These are phyloP conservation scores for Globisporangium uncinulatum DNA, from an alignment of 352 stramenopile genomes.

Conservation along the genomic window DNA sequence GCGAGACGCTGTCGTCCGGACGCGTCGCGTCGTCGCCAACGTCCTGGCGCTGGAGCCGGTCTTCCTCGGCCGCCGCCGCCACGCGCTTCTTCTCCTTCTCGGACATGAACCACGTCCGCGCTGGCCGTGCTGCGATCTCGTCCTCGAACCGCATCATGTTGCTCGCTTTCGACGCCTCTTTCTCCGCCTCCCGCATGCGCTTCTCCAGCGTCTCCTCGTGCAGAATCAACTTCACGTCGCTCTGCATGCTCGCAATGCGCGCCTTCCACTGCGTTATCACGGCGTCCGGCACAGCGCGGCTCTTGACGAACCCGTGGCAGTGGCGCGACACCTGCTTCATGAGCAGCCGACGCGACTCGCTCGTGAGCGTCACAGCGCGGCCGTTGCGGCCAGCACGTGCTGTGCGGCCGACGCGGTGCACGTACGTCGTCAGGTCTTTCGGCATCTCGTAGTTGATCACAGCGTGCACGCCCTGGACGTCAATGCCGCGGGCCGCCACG, in stretches of 20 bases:
- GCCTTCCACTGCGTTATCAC: conserved; percentile 87
- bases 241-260: conserved; percentile 78
- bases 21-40: conserved; percentile 24
- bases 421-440: conserved; percentile 96
- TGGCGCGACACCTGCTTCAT: conserved; percentile 93
- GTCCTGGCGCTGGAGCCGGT: conserved; percentile 34
- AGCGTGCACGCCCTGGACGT: conserved; percentile 96
- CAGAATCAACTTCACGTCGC: conserved; percentile 74
- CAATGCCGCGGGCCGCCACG: conserved; percentile 97
- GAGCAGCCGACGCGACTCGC: conserved; percentile 85
- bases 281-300: conserved; percentile 78
- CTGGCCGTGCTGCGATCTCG: conserved; percentile 85
- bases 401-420: conserved; percentile 98
- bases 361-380: conserved; percentile 86
- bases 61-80: conserved; percentile 55
- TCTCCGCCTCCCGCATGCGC: conserved; percentile 86
- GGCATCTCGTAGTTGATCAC: conserved; percentile 99
- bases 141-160: conserved; percentile 91
- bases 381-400: conserved; percentile 94
- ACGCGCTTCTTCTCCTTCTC: conserved; percentile 88
- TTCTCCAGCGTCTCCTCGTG: conserved; percentile 88
- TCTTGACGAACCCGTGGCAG: conserved; percentile 89
- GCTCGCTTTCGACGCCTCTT: conserved; percentile 81
- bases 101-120: conserved; percentile 91
- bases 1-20: too few species aligned